These are phyloP conservation scores for Lactifluus subvellereus DNA, from an alignment of 768 basidiomycete species.

Conservation along the genomic window DNA sequence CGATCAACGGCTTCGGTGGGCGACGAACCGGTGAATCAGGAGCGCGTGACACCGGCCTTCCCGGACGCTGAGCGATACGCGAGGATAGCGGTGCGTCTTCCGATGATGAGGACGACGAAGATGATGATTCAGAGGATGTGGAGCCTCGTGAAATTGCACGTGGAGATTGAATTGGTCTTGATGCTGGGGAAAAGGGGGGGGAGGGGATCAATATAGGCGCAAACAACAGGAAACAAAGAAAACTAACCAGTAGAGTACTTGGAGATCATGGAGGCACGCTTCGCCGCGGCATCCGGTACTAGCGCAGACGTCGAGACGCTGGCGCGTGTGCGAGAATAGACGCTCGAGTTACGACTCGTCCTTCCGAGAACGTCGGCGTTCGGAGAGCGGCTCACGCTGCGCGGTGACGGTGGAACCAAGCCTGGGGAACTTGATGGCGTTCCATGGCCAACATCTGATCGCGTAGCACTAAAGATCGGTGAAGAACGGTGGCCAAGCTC, in stretches of 20 bases:
- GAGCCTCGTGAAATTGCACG: slow-evolving; percentile 25
- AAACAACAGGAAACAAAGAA: background rate
- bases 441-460: slow-evolving; percentile 21
- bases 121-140: slow-evolving; percentile 28
- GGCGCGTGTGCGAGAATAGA: slow-evolving; percentile 39
- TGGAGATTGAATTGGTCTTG: background rate
- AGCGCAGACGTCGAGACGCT: slow-evolving; percentile 57
- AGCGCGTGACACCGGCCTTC: slow-evolving; percentile 42
- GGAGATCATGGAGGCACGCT: slow-evolving; percentile 38
- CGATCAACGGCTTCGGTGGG: slow-evolving; percentile 42
- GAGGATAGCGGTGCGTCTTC: slow-evolving; percentile 61
- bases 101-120: slow-evolving; percentile 37
- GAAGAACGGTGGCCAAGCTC: slow-evolving; percentile 29
- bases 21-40: slow-evolving; percentile 28
- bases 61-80: slow-evolving; percentile 59
- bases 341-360: slow-evolving; percentile 11
- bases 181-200: background rate
- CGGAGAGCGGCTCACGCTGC: background rate
- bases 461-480: background rate
- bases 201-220: background rate
- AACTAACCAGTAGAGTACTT: slow-evolving; percentile 14
- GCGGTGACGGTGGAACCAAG: background rate
- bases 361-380: slow-evolving; percentile 2
- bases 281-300: slow-evolving; percentile 46
- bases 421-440: background rate